Conservation (phyloP, 2,329 filamentous ascomycete species). For the Aspergillus sp. region DNA sequence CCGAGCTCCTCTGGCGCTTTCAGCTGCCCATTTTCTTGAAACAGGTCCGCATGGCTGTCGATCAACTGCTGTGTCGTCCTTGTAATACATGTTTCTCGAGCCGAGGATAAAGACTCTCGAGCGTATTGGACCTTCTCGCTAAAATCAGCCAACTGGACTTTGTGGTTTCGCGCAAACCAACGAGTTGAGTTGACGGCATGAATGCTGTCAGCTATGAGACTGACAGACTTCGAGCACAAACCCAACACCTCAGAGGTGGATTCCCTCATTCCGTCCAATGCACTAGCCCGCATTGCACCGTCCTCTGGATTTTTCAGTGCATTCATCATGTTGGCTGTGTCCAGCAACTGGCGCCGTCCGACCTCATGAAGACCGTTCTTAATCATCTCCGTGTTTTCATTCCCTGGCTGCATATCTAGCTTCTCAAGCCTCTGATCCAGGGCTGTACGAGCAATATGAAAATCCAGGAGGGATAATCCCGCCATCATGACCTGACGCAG, state of each 20-base stretch:
- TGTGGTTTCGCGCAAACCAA: conserved; percentile 20
- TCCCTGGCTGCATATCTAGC: not conserved
- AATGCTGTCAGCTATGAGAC: conserved; percentile 22
- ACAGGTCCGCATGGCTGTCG: conserved; percentile 5
- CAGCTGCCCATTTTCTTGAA: conserved; percentile 22
- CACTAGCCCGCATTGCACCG: conserved; percentile 28
- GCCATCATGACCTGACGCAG: conserved; percentile 36
- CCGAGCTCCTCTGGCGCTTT: conserved; percentile 30
- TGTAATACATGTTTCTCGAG: conserved; percentile 22
- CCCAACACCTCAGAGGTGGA: conserved; percentile 26
- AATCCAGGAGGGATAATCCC: conserved; percentile 38
- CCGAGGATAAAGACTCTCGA: conserved; percentile 22
- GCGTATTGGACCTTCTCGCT: conserved; percentile 4
- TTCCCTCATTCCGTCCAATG: conserved; percentile 30
- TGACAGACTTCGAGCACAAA: conserved; percentile 22
- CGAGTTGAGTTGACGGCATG: conserved; percentile 25
- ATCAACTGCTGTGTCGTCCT: conserved; percentile 43
- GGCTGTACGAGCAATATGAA: conserved; percentile 34
- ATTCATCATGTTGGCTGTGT: conserved; percentile 33
- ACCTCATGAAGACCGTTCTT: conserved; percentile 19
- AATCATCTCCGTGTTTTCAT: conserved; percentile 5
- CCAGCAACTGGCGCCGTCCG: conserved; percentile 30
- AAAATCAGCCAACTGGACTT: conserved; percentile 15
- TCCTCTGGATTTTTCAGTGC: conserved; percentile 40
- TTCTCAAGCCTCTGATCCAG: not conserved